Conservation (phyloP, 2,329 filamentous ascomycete genomes). For the Amylocarpus encephaloides region DNA sequence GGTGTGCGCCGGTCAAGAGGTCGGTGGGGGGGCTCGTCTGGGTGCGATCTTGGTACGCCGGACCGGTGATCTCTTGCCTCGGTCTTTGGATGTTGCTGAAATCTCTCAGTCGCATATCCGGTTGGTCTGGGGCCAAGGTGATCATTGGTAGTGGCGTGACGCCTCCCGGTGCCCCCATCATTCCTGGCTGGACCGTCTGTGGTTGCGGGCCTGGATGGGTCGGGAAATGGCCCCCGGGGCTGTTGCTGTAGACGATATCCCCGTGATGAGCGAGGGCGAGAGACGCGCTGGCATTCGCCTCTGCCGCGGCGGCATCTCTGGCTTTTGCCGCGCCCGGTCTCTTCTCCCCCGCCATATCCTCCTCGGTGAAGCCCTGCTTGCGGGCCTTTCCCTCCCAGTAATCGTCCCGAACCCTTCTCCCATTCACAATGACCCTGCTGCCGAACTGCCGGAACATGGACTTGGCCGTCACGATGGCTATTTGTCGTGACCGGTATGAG, state of each 20-base stretch:
- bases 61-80: constrained; percentile 82
- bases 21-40: constrained; percentile 71
- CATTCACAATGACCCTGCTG: constrained; percentile 84
- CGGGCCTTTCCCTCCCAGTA: constrained; percentile 98
- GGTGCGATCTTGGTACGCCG: constrained; percentile 80
- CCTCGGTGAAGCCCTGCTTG: constrained; percentile 97
- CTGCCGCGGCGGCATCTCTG: constrained; percentile 70
- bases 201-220: constrained; percentile 57
- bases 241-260: constrained; percentile 83
- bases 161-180: constrained; percentile 60
- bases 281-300: constrained; percentile 51
- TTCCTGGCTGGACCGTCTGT: constrained; percentile 64
- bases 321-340: constrained; percentile 86
- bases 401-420: constrained; percentile 87
- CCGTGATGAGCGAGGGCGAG: constrained; percentile 61
- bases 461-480: constrained; percentile 92
- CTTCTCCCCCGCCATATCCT: constrained; percentile 93
- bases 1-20: constrained; percentile 77
- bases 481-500: constrained; percentile 96
- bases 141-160: constrained; percentile 77
- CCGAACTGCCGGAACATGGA: constrained; percentile 99
- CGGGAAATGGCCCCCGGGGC: constrained; percentile 53
- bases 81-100: constrained; percentile 79
- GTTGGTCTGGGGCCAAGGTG: constrained; percentile 70
- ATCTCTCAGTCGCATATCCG: constrained; percentile 70